Conservation (phyloP, 2,329 filamentous ascomycete genomes). For the Calonectria pseudoreteaudii region DNA sequence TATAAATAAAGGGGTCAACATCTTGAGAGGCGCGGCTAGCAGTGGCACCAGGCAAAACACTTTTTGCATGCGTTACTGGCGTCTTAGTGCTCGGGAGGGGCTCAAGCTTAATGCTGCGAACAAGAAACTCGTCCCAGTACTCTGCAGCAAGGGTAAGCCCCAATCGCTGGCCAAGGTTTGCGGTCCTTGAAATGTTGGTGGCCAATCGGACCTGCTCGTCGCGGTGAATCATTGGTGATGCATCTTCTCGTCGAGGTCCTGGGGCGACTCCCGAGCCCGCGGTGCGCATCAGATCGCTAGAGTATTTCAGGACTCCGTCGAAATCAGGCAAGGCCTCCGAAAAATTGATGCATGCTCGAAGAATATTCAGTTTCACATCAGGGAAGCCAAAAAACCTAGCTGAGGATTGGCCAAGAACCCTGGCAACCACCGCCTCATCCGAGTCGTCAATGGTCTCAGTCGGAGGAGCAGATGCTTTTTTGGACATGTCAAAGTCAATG, state of each 20-base stretch:
- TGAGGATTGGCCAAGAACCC: constrained; percentile 70
- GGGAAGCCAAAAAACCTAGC: constrained; percentile 80
- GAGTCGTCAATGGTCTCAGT: constrained; percentile 55
- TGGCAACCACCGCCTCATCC: constrained; percentile 63
- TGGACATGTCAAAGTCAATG: constrained; percentile 60
- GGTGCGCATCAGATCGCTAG: constrained; percentile 83
- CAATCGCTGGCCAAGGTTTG: constrained; percentile 79
- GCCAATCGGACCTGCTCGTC: constrained; percentile 90
- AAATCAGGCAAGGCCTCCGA: constrained; percentile 95
- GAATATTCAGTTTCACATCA: constrained; percentile 84
- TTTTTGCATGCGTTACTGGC: constrained; percentile 74
- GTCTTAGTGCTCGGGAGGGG: constrained; percentile 68
- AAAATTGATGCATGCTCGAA: constrained; percentile 91
- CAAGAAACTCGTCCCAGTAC: constrained; percentile 97
- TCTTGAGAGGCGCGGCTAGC: constrained; percentile 67
- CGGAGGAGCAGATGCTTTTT: constrained; percentile 40
- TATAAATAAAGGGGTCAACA: constrained; percentile 92
- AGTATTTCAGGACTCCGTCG: constrained; percentile 87
- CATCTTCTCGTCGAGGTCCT: constrained; percentile 74
- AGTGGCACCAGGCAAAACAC: constrained; percentile 62
- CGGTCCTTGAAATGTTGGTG: constrained; percentile 87
- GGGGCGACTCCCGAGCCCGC: constrained; percentile 85
- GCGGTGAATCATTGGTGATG: constrained; percentile 75
- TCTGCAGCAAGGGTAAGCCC: constrained; percentile 80
- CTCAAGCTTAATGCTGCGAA: constrained; percentile 81